Base-by-base conservation (phyloP, 352 stramenopile genomes). In the Globisporangium camurandrum region DNA sequence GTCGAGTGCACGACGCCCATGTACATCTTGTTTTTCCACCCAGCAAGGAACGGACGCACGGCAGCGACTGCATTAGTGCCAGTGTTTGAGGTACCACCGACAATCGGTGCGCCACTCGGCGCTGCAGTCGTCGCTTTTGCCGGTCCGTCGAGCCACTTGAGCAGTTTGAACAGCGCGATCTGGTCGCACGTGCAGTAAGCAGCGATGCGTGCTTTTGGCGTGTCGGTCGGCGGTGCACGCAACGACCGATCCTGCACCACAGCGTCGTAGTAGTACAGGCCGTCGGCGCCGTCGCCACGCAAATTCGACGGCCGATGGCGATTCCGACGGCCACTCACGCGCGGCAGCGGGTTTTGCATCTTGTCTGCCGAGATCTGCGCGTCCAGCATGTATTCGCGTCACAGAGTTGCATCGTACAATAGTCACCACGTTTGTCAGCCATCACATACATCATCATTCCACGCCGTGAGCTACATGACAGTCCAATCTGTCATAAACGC, bases 111-210 rank as follows among this genome's bases (percentile, higher is more conserved):
- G 12, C 11, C 26, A 22, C 38, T 34, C 23, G 22, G 24, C 31
- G 19, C 27, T 31, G 24, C 20, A 16, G 34, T 3, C 14, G 5
- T 19, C 16, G 66, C 62, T 16, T 61, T 67, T 12, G 34, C 20
- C 3, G 36, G 33, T 17, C 58, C 66, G 10, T 86, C 70, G 37
- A 84, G 71, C 71, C 72, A 86, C 42, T 85, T 86, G 44, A 81
- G 64, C 43, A 88, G 51, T 49, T 86, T 87, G 46, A 89, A 88
- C 10, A 92, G 55, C 14, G 57, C 62, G 27, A 92, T 71, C 42
- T 71, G 71, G 37, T 89, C 74, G 48, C 78, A 87, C 27, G 72
- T 80, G 53, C 76, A 88, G 47, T 88, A 88, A 27, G 74, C 68
- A 1, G 72, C 70, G 12, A 84, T 68, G 39, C 77, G 70, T n/a